Evolutionary conservation across 176 grass and related monocot genomes (phyloP).

Genomic region (Aegilops speltoides): DNA sequence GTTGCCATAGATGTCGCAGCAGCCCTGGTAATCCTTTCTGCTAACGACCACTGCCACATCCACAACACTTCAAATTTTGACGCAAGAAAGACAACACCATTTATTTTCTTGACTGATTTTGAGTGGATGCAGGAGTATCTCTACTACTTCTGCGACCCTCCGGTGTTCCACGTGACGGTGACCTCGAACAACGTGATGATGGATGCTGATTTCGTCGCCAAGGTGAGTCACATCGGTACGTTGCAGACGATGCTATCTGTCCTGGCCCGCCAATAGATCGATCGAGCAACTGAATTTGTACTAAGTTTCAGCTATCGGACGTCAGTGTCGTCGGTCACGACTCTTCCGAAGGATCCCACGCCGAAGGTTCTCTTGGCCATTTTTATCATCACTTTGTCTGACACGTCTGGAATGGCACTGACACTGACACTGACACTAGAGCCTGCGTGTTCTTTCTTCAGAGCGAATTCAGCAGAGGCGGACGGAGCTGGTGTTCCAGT

Average conservation of each 20-base stretch:
- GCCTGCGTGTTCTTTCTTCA: slow-evolving; percentile 19
- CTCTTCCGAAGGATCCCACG: neutral
- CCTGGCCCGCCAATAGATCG: no score
- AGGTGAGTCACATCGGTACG: slow-evolving; percentile 39
- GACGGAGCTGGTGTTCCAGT: slow-evolving; percentile 69
- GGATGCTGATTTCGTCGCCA: slow-evolving; percentile 65
- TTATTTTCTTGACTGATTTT: slow-evolving; percentile 24
- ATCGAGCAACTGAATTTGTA: neutral
- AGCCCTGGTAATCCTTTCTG: slow-evolving; percentile 60
- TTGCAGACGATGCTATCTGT: neutral
- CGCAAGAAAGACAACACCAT: neutral
- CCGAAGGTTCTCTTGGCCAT: slow-evolving; percentile 38
- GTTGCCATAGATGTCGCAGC: slow-evolving; percentile 90
- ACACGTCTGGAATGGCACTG: neutral
- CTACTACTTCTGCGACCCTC: slow-evolving; percentile 87
- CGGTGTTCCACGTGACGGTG: slow-evolving; percentile 69
- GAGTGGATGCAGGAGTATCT: slow-evolving; percentile 79
- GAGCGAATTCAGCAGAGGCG: slow-evolving; percentile 60
- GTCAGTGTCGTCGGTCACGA: slow-evolving; percentile 38
- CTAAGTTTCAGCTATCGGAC: slow-evolving; percentile 63
- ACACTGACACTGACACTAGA: neutral
- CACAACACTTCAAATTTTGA: neutral
- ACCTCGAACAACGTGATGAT: slow-evolving; percentile 70
- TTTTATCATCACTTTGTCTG: neutral
- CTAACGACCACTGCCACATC: neutral